A percentile compares a stretch with the other conserved stretches of the same genome.
These are phyloP conservation scores for Schizosaccharomyces versatilis DNA, from an alignment of 1,139 yeast species.

Conservation along the genomic window DNA sequence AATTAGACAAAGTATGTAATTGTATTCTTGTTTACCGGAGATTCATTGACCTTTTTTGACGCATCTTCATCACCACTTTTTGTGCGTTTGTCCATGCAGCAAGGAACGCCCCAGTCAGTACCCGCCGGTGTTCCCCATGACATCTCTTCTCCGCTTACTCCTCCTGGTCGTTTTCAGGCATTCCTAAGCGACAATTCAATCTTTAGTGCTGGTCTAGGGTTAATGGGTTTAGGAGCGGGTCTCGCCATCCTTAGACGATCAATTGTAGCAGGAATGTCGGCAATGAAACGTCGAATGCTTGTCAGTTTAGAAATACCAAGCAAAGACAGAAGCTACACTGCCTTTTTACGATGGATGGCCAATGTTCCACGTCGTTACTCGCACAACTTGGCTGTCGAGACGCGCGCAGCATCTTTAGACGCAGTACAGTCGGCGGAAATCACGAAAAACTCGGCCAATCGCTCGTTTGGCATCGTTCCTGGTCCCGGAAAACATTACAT, in stretches of 20 bases:
- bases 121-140: too few species aligned
- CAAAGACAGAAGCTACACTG: slow-evolving; percentile 75
- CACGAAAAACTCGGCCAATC: slow-evolving; percentile 67
- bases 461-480: slow-evolving; percentile 66
- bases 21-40: too few species aligned
- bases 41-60: too few species aligned
- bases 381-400: slow-evolving; percentile 62
- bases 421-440: slow-evolving; percentile 67
- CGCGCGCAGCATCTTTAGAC: slow-evolving; percentile 25
- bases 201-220: slow-evolving; percentile 24
- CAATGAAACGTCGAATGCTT: slow-evolving; percentile 59
- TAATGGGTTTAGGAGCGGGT: slow-evolving; percentile 79
- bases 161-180: background rate
- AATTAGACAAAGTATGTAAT: too few species aligned
- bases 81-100: too few species aligned
- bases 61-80: too few species aligned
- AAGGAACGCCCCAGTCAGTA: too few species aligned
- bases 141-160: too few species aligned
- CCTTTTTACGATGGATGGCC: slow-evolving; percentile 97
- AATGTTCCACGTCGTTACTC: slow-evolving; percentile 20
- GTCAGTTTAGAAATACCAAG: slow-evolving; percentile 88
- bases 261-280: slow-evolving; percentile 36
- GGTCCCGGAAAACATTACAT: slow-evolving; percentile 92
- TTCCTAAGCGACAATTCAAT: background rate
- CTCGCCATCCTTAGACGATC: slow-evolving; percentile 61